These are phyloP conservation scores for Gilbertella persicaria DNA, from an alignment of 371 early-diverging fungal species.

Conservation along the genomic window DNA sequence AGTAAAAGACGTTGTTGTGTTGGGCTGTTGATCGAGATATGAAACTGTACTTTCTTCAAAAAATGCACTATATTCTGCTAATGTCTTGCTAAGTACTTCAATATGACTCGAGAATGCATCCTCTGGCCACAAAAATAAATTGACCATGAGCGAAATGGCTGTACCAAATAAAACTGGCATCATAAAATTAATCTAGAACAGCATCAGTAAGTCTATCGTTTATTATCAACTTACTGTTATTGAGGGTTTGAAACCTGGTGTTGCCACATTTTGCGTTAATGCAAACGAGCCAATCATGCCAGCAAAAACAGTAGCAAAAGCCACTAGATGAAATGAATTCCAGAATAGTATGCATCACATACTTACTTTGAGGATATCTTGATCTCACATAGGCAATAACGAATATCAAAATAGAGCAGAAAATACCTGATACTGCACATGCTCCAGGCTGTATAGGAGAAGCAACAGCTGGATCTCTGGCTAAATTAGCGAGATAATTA, in stretches of 20 bases:
- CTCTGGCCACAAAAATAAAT: conserved; percentile 43
- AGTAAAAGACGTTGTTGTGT: conserved; percentile 2
- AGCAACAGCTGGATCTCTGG: conserved; percentile 27
- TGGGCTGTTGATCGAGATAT: conserved; percentile 9
- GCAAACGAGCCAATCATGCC: conserved; percentile 37
- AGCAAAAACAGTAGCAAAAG: conserved; percentile 36
- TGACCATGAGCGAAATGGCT: conserved; percentile 28
- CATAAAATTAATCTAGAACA: conserved; percentile 36
- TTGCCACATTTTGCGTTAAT: conserved; percentile 26
- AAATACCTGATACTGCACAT: conserved; percentile 33
- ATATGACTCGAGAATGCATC: conserved; percentile 37
- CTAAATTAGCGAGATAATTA: conserved; percentile 33
- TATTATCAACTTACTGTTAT: conserved; percentile 26
- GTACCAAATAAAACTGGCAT: conserved; percentile 35
- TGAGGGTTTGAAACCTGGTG: conserved; percentile 23
- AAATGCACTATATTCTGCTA: conserved; percentile 23
- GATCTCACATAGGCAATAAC: conserved; percentile 28
- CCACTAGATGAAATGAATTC: conserved; percentile 13
- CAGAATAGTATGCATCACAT: neutral
- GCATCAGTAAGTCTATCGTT: neutral
- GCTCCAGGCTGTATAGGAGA: conserved; percentile 33
- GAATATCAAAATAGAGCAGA: conserved; percentile 32
- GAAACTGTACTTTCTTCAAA: conserved; percentile 31
- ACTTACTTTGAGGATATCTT: conserved; percentile 34
- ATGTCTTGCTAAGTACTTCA: conserved; percentile 16